Percentiles rank a stretch among this genome's conserved stretches.
phyloP scores from a whole-genome alignment of 2,329 filamentous ascomycete species.

The Calonectria multiphialidica region DNA sequence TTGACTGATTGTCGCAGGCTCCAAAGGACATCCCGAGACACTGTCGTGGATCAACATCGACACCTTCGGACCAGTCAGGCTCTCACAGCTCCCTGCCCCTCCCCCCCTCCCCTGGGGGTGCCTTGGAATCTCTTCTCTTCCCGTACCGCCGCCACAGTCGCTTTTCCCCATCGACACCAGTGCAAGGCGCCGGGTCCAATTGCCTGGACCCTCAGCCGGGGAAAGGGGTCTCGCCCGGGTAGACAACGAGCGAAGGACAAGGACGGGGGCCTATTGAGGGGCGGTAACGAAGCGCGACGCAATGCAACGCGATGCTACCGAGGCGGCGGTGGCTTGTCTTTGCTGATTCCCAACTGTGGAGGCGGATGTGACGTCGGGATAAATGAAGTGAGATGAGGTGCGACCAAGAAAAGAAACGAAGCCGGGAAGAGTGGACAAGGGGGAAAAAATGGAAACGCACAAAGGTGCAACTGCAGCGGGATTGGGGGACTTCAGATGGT shows the following conservation, averaged over 20 bases:
- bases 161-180: slow-evolving; percentile 1
- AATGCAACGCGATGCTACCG: slow-evolving; percentile 10
- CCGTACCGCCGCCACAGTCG: not conserved
- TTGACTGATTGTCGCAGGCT: not conserved
- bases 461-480: not conserved
- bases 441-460: not conserved
- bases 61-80: slow-evolving; percentile 8
- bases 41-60: not conserved
- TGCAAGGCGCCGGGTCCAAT: not conserved
- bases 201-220: slow-evolving; percentile 11
- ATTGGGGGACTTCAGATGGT: slow-evolving; percentile 1
- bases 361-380: slow-evolving; percentile 31
- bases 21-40: slow-evolving; percentile 13
- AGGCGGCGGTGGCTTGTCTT: slow-evolving; percentile 14
- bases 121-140: not conserved
- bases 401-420: slow-evolving; percentile 27
- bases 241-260: slow-evolving; percentile 8
- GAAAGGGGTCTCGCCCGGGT: slow-evolving; percentile 1
- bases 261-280: not conserved
- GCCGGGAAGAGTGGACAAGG: slow-evolving; percentile 15
- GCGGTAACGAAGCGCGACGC: slow-evolving; percentile 6
- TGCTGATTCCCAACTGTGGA: slow-evolving; percentile 18
- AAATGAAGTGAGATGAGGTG: slow-evolving; percentile 38
- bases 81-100: not conserved
- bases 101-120: not conserved